phyloP scores from a whole-genome alignment of 139 green algal genomes.

The Bryopsis sp. region DNA sequence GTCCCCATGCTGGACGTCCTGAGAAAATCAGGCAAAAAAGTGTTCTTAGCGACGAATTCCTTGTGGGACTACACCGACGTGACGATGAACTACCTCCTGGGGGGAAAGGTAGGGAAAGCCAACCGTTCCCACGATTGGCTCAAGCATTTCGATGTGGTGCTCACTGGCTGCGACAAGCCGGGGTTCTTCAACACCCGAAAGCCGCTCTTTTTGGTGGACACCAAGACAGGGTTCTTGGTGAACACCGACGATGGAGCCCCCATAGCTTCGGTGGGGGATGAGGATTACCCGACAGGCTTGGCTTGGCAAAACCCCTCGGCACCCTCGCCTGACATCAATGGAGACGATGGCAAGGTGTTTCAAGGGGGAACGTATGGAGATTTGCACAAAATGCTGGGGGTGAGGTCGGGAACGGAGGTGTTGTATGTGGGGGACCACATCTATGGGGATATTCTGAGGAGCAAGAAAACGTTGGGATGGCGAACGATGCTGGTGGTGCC shows the following conservation, averaged over 20 bases:
- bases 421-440: conserved; percentile 88
- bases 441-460: conserved; percentile 72
- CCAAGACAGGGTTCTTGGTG: conserved; percentile 46
- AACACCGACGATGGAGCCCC: conserved; percentile 86
- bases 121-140: conserved; percentile 56
- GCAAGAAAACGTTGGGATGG: conserved; percentile 83
- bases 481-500: conserved; percentile 95
- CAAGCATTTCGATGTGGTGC: conserved; percentile 83
- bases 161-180: conserved; percentile 75
- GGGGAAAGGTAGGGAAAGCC: conserved; percentile 21
- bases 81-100: conserved; percentile 93
- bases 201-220: conserved; percentile 32
- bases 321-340: conserved; percentile 8
- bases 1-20: conserved; percentile 62
- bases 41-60: conserved; percentile 94
- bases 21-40: conserved; percentile 42
- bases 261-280: conserved; percentile 70
- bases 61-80: conserved; percentile 97
- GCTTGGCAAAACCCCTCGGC: no score
- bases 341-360: conserved; percentile 24
- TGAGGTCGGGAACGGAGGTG: conserved; percentile 47
- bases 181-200: conserved; percentile 59
- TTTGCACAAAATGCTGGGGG: conserved; percentile 80
- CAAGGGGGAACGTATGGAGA: conserved; percentile 64
- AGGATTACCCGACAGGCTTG: conserved; percentile 58